A percentile compares a stretch with the other conserved stretches of the same genome.
phyloP scores from a whole-genome alignment of 257 asterid genomes.

The Solanum etuberosum region DNA sequence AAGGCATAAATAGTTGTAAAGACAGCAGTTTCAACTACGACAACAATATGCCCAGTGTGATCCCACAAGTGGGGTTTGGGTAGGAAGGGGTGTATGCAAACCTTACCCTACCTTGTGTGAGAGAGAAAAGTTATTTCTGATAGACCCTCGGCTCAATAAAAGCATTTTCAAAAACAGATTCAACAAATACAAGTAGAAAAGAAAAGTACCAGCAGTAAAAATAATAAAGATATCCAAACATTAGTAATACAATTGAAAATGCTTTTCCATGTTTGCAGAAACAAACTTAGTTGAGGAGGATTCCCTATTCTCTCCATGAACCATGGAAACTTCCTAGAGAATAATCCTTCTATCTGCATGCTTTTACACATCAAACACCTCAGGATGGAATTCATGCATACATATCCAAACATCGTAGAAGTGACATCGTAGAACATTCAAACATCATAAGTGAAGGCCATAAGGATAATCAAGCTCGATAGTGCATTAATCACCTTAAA shows the following conservation, averaged over 20 bases:
- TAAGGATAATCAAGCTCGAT: not conserved
- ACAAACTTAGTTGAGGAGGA: not conserved
- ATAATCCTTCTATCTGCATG: not conserved
- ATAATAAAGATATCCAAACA: not conserved
- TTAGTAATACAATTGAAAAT: not conserved
- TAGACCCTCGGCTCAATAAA: not conserved
- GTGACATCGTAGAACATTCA: not conserved
- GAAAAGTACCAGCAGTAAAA: not conserved
- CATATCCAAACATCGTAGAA: not conserved
- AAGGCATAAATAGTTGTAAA: not conserved
- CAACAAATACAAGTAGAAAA: not conserved
- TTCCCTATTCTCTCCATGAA: not conserved
- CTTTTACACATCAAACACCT: not conserved
- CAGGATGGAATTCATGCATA: not conserved
- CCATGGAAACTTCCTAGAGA: not conserved
- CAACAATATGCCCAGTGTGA: not conserved
- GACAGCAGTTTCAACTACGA: not conserved
- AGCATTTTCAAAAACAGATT: not conserved
- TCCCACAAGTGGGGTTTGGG: not conserved
- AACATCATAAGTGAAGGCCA: not conserved
- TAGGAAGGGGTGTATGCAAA: not conserved
- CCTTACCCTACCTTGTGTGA: not conserved
- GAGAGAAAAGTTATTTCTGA: not conserved
- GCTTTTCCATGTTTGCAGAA: not conserved
- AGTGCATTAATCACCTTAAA: slow-evolving; percentile 35